Percentiles rank a stretch among this genome's conserved stretches.
Evolutionary conservation across 83 land plant genomes (phyloP).

Genomic region (Diphasiastrum complanatum): DNA sequence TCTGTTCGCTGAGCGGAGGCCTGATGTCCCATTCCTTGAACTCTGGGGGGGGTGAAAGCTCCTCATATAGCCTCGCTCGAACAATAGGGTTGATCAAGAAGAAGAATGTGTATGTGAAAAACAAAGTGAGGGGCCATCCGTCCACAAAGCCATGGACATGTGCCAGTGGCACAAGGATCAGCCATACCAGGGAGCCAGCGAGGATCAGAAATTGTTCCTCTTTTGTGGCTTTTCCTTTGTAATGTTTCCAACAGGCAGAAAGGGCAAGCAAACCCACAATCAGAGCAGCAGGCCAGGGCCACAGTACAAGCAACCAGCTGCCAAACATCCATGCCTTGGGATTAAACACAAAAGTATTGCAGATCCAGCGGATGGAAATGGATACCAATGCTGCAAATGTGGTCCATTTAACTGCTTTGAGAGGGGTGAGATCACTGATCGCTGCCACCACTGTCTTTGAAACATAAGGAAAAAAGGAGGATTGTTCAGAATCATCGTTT

Average conservation of each 20-base stretch:
- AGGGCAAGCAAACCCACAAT: not conserved
- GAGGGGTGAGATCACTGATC: slow-evolving; percentile 42
- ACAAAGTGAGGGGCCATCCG: slow-evolving; percentile 68
- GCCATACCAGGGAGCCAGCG: slow-evolving; percentile 57
- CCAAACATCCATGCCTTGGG: slow-evolving; percentile 58
- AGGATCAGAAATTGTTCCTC: slow-evolving; percentile 53
- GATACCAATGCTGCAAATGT: slow-evolving; percentile 25
- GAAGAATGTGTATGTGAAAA: slow-evolving; percentile 55
- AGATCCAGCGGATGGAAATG: slow-evolving; percentile 29
- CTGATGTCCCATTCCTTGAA: slow-evolving; percentile 60
- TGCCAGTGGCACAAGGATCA: slow-evolving; percentile 77
- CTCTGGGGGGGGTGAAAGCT: slow-evolving; percentile 27
- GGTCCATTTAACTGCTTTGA: slow-evolving; percentile 41
- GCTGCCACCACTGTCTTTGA: too few relatives aligned
- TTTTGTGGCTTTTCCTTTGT: slow-evolving; percentile 34
- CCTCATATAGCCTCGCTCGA: slow-evolving; percentile 55
- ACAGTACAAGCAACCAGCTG: slow-evolving; percentile 64
- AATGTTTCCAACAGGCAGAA: slow-evolving; percentile 13
- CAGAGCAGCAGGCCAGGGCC: slow-evolving; percentile 46
- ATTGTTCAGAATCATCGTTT: too few relatives aligned
- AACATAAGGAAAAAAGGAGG: too few relatives aligned
- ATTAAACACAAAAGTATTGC: slow-evolving; percentile 14
- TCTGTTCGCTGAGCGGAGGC: slow-evolving; percentile 22
- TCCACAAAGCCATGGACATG: slow-evolving; percentile 70
- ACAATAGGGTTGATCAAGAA: slow-evolving; percentile 54